These are phyloP conservation scores for Ceratocystis eucalypticola DNA, from an alignment of 2,329 filamentous ascomycete genomes.

Conservation along the genomic window DNA sequence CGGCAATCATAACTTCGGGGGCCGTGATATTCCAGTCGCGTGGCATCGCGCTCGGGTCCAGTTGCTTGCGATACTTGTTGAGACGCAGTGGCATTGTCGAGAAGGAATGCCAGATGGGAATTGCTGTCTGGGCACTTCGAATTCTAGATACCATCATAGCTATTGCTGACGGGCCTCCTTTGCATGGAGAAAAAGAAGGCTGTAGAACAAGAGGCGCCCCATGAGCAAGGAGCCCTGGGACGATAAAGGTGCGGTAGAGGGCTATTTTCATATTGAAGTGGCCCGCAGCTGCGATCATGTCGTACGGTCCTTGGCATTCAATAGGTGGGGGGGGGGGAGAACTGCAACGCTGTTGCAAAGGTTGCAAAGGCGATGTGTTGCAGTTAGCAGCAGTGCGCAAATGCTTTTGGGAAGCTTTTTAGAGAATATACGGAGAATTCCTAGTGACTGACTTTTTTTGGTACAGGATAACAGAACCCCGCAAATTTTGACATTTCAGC, in stretches of 20 bases:
- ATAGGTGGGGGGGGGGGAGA: background rate
- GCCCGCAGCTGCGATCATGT: slow-evolving; percentile 7
- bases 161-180: slow-evolving; percentile 20
- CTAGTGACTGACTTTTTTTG: background rate
- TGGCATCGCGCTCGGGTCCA: slow-evolving; percentile 23
- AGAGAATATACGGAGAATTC: background rate
- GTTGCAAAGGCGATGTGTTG: too few species aligned
- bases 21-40: slow-evolving; percentile 35
- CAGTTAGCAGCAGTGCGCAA: background rate
- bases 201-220: slow-evolving; percentile 35
- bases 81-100: background rate
- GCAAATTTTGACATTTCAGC: background rate
- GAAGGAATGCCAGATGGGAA: background rate
- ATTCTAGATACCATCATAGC: background rate
- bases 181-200: background rate
- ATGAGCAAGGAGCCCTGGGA: slow-evolving; percentile 29
- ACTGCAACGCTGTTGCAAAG: too few species aligned
- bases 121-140: background rate
- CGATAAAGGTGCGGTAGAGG: slow-evolving; percentile 16
- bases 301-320: background rate
- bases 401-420: background rate
- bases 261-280: slow-evolving; percentile 28
- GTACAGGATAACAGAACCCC: background rate
- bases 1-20: slow-evolving; percentile 31
- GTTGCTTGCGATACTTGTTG: slow-evolving; percentile 17